A percentile compares a stretch with the other conserved stretches of the same genome.
phyloP scores from a whole-genome alignment of 225 moss, liverwort and hornwort genomes.

The Takakia lepidozioides region DNA sequence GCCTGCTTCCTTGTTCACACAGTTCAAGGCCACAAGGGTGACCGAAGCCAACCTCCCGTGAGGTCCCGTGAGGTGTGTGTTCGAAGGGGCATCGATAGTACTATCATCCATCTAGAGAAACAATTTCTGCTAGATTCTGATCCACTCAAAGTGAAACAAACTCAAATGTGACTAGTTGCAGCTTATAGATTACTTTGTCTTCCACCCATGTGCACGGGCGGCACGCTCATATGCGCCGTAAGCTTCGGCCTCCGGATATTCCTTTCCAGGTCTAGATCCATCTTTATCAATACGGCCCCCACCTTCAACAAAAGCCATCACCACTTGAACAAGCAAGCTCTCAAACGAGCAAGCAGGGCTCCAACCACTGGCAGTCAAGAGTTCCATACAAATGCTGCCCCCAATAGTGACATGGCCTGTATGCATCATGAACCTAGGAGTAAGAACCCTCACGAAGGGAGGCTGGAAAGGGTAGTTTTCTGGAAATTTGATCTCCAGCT shows the following conservation, averaged over 20 bases:
- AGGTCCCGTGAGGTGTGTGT: too few relatives aligned
- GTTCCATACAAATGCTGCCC: slow-evolving; percentile 87
- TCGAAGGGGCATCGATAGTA: too few relatives aligned
- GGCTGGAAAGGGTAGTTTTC: slow-evolving; percentile 47
- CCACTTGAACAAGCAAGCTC: slow-evolving; percentile 66
- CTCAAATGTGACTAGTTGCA: too few relatives aligned
- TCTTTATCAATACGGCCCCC: slow-evolving; percentile 45
- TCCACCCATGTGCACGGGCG: slow-evolving; percentile 55
- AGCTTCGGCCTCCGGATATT: slow-evolving; percentile 48
- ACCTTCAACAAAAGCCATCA: slow-evolving; percentile 69
- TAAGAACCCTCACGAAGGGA: slow-evolving; percentile 60
- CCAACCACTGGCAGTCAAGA: slow-evolving; percentile 71
- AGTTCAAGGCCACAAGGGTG: too few relatives aligned
- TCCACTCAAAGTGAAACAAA: too few relatives aligned
- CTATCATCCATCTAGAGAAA: too few relatives aligned
- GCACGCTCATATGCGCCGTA: slow-evolving; percentile 47
- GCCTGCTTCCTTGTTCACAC: too few relatives aligned
- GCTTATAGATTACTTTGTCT: too few relatives aligned
- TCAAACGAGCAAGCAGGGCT: slow-evolving; percentile 69
- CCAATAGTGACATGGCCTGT: slow-evolving; percentile 69
- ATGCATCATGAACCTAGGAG: slow-evolving; percentile 47
- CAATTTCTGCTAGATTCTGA: too few relatives aligned
- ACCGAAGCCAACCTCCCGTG: too few relatives aligned
- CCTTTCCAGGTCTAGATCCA: slow-evolving; percentile 18
- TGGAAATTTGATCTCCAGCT: slow-evolving; percentile 52